These are phyloP conservation scores for Xerophyta viscosa DNA, from an alignment of 106 monocot species.

Conservation along the genomic window DNA sequence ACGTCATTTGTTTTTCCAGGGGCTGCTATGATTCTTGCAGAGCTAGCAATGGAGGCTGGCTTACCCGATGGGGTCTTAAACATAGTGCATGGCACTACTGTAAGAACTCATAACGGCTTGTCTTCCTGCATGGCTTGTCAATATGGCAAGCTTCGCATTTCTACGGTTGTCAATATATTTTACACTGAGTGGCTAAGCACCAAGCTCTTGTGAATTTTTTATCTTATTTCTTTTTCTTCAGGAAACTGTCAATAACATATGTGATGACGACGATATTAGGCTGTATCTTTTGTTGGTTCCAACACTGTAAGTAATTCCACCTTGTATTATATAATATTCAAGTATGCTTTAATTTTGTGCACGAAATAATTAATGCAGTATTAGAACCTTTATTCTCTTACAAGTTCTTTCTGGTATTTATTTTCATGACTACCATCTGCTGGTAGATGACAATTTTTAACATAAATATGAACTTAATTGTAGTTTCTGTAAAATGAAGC, in stretches of 20 bases:
- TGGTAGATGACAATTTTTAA: too few species aligned
- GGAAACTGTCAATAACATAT: slow-evolving; percentile 89
- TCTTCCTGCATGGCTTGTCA: too few species aligned
- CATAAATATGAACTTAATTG: too few species aligned
- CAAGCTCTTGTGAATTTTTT: neutral
- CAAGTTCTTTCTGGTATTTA: too few species aligned
- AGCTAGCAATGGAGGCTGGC: slow-evolving; percentile 95
- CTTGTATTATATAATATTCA: too few species aligned
- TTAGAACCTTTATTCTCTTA: too few species aligned
- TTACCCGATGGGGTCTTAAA: slow-evolving; percentile 93
- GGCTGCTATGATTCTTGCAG: slow-evolving; percentile 90
- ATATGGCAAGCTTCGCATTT: too few species aligned
- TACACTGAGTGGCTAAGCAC: neutral
- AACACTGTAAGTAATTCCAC: slow-evolving; percentile 61
- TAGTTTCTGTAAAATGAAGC: too few species aligned
- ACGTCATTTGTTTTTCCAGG: slow-evolving; percentile 52
- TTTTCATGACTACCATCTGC: too few species aligned
- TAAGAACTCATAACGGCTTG: slow-evolving; percentile 23
- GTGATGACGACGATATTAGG: slow-evolving; percentile 90
- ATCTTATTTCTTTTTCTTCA: slow-evolving; percentile 18
- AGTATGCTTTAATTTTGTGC: too few species aligned
- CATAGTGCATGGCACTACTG: slow-evolving; percentile 88
- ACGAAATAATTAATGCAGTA: too few species aligned
- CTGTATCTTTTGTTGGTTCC: slow-evolving; percentile 99
- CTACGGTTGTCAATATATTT: too few species aligned